phyloP scores from a whole-genome alignment of 768 basidiomycete species.

The Pleurotus salmoneostramineus region DNA sequence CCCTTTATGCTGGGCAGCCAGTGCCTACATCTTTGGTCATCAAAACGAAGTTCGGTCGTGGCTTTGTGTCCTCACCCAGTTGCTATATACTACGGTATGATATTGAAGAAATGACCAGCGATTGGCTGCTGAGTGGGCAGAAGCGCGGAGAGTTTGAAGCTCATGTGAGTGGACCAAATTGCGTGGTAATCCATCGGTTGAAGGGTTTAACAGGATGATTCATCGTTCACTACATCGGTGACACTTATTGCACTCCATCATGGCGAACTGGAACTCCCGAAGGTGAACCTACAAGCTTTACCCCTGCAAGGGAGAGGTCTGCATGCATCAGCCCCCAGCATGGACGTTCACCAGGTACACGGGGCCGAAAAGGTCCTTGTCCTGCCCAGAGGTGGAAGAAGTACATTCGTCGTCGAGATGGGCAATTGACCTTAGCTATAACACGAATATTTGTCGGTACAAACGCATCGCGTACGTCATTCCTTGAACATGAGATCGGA shows the following conservation, averaged over 20 bases:
- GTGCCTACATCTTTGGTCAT: conserved; percentile 67
- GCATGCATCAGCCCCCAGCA: conserved; percentile 55
- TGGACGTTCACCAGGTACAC: conserved; percentile 81
- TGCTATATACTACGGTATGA: conserved; percentile 71
- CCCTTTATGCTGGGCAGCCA: conserved; percentile 85
- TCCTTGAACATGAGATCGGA: conserved; percentile 68
- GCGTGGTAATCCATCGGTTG: background rate
- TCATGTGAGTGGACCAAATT: conserved; percentile 40
- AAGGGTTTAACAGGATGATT: conserved; percentile 50
- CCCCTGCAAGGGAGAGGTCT: conserved; percentile 43
- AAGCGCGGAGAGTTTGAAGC: conserved; percentile 84
- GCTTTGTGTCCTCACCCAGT: conserved; percentile 35
- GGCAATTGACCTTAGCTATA: too few relatives aligned
- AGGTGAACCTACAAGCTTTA: conserved; percentile 60
- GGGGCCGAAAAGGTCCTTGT: conserved; percentile 81
- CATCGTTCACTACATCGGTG: conserved; percentile 54
- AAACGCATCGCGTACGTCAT: conserved; percentile 14
- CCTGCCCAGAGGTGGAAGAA: conserved; percentile 77
- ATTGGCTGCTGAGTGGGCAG: conserved; percentile 88
- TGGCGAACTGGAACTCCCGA: conserved; percentile 76
- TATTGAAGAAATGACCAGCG: conserved; percentile 72
- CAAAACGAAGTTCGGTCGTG: conserved; percentile 77
- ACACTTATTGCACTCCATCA: conserved; percentile 87
- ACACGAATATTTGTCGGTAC: too few relatives aligned
- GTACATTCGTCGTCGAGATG: conserved; percentile 79